These are phyloP conservation scores for Trifolium pratense DNA, from an alignment of 306 rosid species.

Conservation along the genomic window DNA sequence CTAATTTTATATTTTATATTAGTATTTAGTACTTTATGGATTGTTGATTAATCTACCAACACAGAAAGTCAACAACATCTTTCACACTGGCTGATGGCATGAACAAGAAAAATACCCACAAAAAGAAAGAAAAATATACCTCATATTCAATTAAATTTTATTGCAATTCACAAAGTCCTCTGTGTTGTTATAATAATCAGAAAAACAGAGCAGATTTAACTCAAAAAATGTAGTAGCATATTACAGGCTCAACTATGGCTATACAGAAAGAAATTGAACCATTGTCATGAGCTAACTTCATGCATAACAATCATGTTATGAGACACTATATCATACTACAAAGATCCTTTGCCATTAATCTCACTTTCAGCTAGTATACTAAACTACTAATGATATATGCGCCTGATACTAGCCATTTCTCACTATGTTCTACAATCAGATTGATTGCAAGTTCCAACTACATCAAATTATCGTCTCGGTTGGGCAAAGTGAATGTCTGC, in stretches of 20 bases:
- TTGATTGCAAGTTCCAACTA: slow-evolving; percentile 44
- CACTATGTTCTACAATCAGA: slow-evolving; percentile 43
- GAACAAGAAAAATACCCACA: slow-evolving; percentile 4
- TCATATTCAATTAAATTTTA: slow-evolving; percentile 43
- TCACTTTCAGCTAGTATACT: slow-evolving; percentile 36
- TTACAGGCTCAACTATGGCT: slow-evolving; percentile 39
- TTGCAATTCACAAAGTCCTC: slow-evolving; percentile 28
- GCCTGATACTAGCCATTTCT: slow-evolving; percentile 49
- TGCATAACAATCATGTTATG: slow-evolving; percentile 34
- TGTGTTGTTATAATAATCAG: slow-evolving; percentile 30
- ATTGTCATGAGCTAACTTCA: slow-evolving; percentile 21
- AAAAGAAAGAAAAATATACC: slow-evolving; percentile 28
- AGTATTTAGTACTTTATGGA: too few species aligned
- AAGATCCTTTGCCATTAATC: slow-evolving; percentile 9
- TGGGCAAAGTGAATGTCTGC: slow-evolving; percentile 62
- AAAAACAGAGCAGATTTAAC: slow-evolving; percentile 24
- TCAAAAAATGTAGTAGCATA: slow-evolving; percentile 1
- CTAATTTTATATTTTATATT: neutral
- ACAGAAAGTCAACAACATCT: neutral
- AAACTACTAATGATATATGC: slow-evolving; percentile 30
- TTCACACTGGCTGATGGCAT: slow-evolving; percentile 16
- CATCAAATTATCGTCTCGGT: slow-evolving; percentile 53
- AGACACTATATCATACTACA: slow-evolving; percentile 32
- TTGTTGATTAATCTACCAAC: neutral
- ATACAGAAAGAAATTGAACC: slow-evolving; percentile 24